Conservation (phyloP, 2,329 filamentous ascomycete species). For the Drechslera avenae region DNA sequence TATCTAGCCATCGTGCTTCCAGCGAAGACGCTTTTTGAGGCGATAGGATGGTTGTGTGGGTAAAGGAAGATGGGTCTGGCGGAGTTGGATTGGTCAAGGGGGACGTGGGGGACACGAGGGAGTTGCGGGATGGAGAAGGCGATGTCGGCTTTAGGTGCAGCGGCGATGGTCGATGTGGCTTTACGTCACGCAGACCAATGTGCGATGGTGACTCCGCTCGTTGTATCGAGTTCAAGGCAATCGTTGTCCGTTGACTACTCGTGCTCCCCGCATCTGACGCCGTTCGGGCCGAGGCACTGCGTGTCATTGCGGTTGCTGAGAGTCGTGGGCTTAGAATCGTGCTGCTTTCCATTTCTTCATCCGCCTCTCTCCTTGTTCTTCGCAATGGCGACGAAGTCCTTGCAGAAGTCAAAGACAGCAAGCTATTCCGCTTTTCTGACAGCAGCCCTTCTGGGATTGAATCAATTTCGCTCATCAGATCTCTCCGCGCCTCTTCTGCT, state of each 20-base stretch:
- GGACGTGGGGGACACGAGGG: slow-evolving; percentile 23
- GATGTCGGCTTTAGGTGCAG: slow-evolving; percentile 42
- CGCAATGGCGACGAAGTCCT: slow-evolving; percentile 41
- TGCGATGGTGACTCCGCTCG: slow-evolving; percentile 33
- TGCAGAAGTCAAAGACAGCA: slow-evolving; percentile 32
- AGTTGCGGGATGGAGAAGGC: slow-evolving; percentile 33
- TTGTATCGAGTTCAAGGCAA: slow-evolving; percentile 31
- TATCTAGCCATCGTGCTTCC: slow-evolving; percentile 72
- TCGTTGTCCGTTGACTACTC: slow-evolving; percentile 43
- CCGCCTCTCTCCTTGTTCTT: slow-evolving; percentile 25
- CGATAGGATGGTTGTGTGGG: slow-evolving; percentile 63
- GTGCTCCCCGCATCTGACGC: slow-evolving; percentile 44
- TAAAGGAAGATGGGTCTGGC: slow-evolving; percentile 31
- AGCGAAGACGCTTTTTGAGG: slow-evolving; percentile 78
- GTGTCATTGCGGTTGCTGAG: slow-evolving; percentile 21
- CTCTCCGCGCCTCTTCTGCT: slow-evolving; percentile 34
- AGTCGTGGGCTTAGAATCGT: slow-evolving; percentile 37
- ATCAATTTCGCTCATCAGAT: slow-evolving; percentile 40
- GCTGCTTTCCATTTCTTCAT: slow-evolving; percentile 38
- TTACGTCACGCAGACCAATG: slow-evolving; percentile 23
- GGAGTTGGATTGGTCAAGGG: slow-evolving; percentile 22
- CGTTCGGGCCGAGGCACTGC: slow-evolving; percentile 36
- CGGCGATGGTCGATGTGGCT: slow-evolving; percentile 40
- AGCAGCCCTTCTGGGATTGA: slow-evolving; percentile 35
- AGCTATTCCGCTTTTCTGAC: slow-evolving; percentile 40